Evolutionary conservation across 2,329 filamentous ascomycete genomes (phyloP).

Genomic region (Fusarium torulosum): DNA sequence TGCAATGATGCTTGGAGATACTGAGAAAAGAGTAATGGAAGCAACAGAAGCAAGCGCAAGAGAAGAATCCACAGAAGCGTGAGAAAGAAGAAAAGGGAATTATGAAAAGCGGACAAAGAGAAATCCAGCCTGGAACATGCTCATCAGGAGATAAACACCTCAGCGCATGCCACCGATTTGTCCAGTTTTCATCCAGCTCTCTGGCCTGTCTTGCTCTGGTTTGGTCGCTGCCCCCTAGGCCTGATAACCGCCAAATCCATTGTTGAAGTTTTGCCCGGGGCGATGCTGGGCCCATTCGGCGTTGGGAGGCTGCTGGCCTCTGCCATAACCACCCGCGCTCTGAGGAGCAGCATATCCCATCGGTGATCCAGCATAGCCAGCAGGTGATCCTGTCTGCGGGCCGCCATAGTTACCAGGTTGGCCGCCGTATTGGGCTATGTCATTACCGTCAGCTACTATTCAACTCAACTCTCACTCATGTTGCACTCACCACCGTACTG

Average conservation of each 20-base stretch:
- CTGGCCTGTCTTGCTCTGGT: constrained; percentile 41
- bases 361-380: constrained; percentile 73
- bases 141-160: constrained; percentile 42
- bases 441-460: constrained; percentile 45
- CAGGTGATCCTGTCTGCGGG: constrained; percentile 71
- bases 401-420: constrained; percentile 77
- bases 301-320: constrained; percentile 73
- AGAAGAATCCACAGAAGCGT: constrained; percentile 39
- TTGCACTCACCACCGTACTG: constrained; percentile 83
- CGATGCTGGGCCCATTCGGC: constrained; percentile 67
- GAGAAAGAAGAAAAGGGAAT: constrained; percentile 45
- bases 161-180: constrained; percentile 36
- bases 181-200: constrained; percentile 42
- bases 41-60: constrained; percentile 42
- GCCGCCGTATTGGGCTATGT: constrained; percentile 67
- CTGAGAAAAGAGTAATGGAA: constrained; percentile 44
- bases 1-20: constrained; percentile 38
- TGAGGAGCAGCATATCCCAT: constrained; percentile 79
- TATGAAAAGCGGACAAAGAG: constrained; percentile 41
- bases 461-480: background rate
- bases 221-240: constrained; percentile 58
- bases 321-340: constrained; percentile 87
- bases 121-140: constrained; percentile 33
- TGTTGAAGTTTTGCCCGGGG: constrained; percentile 68
- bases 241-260: constrained; percentile 74